Conservation (phyloP, 768 basidiomycete genomes). For the Rhizopogon salebrosus region DNA sequence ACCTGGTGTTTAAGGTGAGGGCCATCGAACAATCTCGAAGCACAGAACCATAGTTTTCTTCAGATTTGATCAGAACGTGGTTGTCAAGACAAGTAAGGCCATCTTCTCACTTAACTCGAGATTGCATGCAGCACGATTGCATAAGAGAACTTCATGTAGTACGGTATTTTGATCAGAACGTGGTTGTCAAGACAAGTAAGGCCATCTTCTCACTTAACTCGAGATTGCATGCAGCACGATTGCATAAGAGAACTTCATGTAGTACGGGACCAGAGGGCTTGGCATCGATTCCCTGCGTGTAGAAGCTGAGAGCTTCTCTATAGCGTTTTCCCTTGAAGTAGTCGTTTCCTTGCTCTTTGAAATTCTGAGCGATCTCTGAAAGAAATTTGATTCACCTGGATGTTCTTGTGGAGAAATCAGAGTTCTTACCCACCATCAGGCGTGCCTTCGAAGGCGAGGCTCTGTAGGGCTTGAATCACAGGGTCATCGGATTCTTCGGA, state of each 20-base stretch:
- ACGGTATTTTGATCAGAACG: too few species aligned
- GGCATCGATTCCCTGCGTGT: conserved; percentile 84
- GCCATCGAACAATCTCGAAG: conserved; percentile 81
- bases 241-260: conserved; percentile 70
- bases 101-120: conserved; percentile 68
- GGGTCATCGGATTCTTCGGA: conserved; percentile 55
- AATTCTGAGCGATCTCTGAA: conserved; percentile 83
- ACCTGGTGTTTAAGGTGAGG: conserved; percentile 52
- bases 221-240: conserved; percentile 91
- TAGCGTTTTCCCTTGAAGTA: conserved; percentile 85
- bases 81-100: not conserved
- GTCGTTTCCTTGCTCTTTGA: conserved; percentile 95
- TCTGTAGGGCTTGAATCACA: conserved; percentile 78
- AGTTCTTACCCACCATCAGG: conserved; percentile 74
- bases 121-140: conserved; percentile 93
- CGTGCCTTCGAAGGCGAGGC: conserved; percentile 82
- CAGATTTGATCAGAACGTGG: not conserved
- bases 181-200: not conserved
- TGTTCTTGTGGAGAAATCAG: not conserved
- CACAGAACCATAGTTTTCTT: conserved; percentile 87
- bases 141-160: conserved; percentile 64
- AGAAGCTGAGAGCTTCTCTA: conserved; percentile 86
- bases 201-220: conserved; percentile 61
- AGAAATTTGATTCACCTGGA: not conserved
- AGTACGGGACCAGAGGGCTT: conserved; percentile 60